These are phyloP conservation scores for Erodium texanum DNA, from an alignment of 441 rosid genomes.

Conservation along the genomic window DNA sequence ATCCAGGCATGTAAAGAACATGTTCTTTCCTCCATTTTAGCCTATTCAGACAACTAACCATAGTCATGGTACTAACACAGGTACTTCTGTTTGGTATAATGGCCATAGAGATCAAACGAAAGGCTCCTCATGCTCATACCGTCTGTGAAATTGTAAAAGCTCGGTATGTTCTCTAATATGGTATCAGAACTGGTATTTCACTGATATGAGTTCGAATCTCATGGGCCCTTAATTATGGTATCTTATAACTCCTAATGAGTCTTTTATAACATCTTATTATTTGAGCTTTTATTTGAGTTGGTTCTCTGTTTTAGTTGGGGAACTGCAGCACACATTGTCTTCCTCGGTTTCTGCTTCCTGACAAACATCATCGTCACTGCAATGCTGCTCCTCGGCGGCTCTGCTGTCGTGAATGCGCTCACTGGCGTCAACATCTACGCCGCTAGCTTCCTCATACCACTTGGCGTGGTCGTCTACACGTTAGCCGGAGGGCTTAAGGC, in stretches of 20 bases:
- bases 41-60: background rate
- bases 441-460: slow-evolving; percentile 91
- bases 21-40: background rate
- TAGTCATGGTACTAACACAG: slow-evolving; percentile 22
- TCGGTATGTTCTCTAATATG: slow-evolving; percentile 59
- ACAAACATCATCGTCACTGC: slow-evolving; percentile 80
- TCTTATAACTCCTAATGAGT: no score
- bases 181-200: no score
- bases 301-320: slow-evolving; percentile 67
- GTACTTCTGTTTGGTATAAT: slow-evolving; percentile 79
- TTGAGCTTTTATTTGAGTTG: no score
- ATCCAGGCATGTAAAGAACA: slow-evolving; percentile 46
- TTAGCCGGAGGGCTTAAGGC: slow-evolving; percentile 92
- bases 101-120: slow-evolving; percentile 94
- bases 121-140: slow-evolving; percentile 89
- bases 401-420: slow-evolving; percentile 92
- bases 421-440: slow-evolving; percentile 79
- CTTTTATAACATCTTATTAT: no score
- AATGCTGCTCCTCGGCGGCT: slow-evolving; percentile 86
- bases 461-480: slow-evolving; percentile 76
- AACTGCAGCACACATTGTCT: slow-evolving; percentile 65
- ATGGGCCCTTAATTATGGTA: no score
- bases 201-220: no score
- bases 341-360: slow-evolving; percentile 67
- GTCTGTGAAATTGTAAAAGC: slow-evolving; percentile 90